Evolutionary conservation across 2,329 filamentous ascomycete genomes (phyloP), one percentile per base, ranked within the genome.

Genomic region (Cordyceps pruinosa): DNA sequence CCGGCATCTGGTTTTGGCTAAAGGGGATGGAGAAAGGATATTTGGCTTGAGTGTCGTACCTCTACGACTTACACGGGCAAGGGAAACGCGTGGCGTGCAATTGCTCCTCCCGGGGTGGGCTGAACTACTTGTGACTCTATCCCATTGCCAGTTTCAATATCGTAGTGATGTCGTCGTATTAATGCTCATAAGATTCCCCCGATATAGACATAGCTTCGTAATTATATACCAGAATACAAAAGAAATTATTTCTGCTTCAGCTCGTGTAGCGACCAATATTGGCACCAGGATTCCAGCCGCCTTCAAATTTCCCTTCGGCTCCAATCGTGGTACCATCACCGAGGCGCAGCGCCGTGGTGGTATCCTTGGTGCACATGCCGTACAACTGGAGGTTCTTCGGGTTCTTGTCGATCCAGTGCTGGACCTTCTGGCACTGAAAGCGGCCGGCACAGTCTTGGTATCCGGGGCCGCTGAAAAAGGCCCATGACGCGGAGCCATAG

Each of bases 361-460:
- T 68, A 49, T 72, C 71, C 64, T 74, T 75, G 32, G 71, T 71
- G 61, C 73, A 75, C 45, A 76, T 55, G 5, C 74, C 73, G 59
- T 74, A 76, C 0, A 69, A 69, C 58, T 76, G 69, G 39, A 76
- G 62, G 56, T 74, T 73, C 5, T 59, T 55, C 2, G 74, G 73
- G 2, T 68, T 71, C 58, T 70, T 50, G 4, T 66, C 56, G 56
- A 77, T 72, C 66, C 70, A 73, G 61, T 76, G 73, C 68, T 75
- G 71, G 5, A 5, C 34, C 26, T 65, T 61, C 59, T 75, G 69
- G 59, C 73, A 72, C 51, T 69, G 60, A 5, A 56, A 56, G 48
- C 61, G 57, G 17, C 69, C 68, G 4, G 65, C 61, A 58, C 73
- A 73, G 6, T 53, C 26, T 58, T 73, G 69, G 42, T 73, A 72